Conservation (phyloP, 1,284 basidiomycete species). For the Ustilago hordei region DNA sequence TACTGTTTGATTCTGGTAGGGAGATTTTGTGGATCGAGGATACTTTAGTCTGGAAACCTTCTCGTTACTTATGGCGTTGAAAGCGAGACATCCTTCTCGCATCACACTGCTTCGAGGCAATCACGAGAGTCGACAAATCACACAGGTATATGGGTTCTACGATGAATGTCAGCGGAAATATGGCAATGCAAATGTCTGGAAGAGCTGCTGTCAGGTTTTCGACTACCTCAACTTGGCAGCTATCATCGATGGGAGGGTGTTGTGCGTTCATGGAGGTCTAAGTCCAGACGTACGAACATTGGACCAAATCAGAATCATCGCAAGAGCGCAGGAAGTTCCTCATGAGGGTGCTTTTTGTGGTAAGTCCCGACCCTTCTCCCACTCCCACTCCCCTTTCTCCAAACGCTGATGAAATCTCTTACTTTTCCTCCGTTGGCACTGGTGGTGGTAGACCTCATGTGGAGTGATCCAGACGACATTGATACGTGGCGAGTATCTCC, state of each 20-base stretch:
- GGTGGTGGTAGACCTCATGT: slow-evolving; percentile 87
- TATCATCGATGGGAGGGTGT: slow-evolving; percentile 96
- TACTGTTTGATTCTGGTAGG: slow-evolving; percentile 73
- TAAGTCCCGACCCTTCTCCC: slow-evolving; percentile 3
- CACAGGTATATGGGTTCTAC: slow-evolving; percentile 98
- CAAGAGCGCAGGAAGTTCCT: slow-evolving; percentile 93
- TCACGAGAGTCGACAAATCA: slow-evolving; percentile 95
- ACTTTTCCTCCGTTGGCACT: slow-evolving; percentile 73
- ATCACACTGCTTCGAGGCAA: slow-evolving; percentile 92
- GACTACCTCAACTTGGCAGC: slow-evolving; percentile 97
- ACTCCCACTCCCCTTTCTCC: background rate
- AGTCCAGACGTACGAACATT: slow-evolving; percentile 98
- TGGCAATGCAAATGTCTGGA: slow-evolving; percentile 90
- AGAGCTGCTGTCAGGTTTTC: slow-evolving; percentile 99
- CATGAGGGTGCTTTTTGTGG: slow-evolving; percentile 93
- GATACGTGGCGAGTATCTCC: slow-evolving; percentile 99
- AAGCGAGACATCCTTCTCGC: slow-evolving; percentile 92
- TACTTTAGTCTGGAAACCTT: slow-evolving; percentile 97
- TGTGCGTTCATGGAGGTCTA: slow-evolving; percentile 97
- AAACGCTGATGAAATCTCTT: slow-evolving; percentile 71
- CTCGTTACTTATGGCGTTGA: slow-evolving; percentile 86
- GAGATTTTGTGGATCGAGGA: slow-evolving; percentile 96
- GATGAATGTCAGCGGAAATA: slow-evolving; percentile 96
- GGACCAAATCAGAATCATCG: slow-evolving; percentile 99
- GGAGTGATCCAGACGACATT: slow-evolving; percentile 99